A percentile compares a stretch with the other conserved stretches of the same genome.
These are phyloP conservation scores for Phytophthora fragariaefolia DNA, from an alignment of 352 stramenopile genomes.

Conservation along the genomic window DNA sequence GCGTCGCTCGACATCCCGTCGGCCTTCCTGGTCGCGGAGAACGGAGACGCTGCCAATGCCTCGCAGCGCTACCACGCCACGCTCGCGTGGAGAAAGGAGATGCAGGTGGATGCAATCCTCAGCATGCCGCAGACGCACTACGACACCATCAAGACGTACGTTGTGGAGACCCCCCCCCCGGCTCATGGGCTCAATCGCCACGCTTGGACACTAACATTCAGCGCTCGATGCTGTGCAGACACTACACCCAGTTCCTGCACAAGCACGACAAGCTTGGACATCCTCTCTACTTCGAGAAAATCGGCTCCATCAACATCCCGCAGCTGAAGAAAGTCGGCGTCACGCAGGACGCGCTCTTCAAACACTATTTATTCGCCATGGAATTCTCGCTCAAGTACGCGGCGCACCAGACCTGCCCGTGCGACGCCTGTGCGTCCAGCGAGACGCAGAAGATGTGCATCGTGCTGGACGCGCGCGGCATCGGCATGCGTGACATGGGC, in stretches of 20 bases:
- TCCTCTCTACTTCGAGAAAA: conserved; percentile 84
- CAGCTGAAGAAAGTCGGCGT: conserved; percentile 76
- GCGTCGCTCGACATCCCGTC: conserved; percentile 33
- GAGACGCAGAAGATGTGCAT: conserved; percentile 81
- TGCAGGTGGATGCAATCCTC: conserved; percentile 75
- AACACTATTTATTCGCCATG: conserved; percentile 87
- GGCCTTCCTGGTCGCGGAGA: conserved; percentile 74
- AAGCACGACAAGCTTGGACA: conserved; percentile 84
- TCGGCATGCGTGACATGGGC: conserved; percentile 78
- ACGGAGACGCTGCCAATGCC: conserved; percentile 63
- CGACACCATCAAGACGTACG: conserved; percentile 71
- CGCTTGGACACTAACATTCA: conserved; percentile 3
- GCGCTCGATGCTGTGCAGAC: conserved; percentile 35
- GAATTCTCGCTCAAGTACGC: conserved; percentile 87
- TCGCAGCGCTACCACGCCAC: conserved; percentile 67
- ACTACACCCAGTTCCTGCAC: conserved; percentile 83
- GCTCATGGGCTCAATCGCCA: conserved; percentile 18
- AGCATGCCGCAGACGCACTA: conserved; percentile 61
- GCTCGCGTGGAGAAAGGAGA: conserved; percentile 75
- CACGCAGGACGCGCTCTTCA: conserved; percentile 71
- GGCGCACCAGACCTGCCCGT: conserved; percentile 60
- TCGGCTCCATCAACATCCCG: conserved; percentile 84
- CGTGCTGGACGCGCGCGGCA: conserved; percentile 68
- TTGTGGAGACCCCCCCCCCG: neutral
- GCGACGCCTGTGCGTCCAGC: conserved; percentile 60